Evolutionary conservation across 345 rosid species (phyloP).

Genomic region (Eucalyptus grandis): DNA sequence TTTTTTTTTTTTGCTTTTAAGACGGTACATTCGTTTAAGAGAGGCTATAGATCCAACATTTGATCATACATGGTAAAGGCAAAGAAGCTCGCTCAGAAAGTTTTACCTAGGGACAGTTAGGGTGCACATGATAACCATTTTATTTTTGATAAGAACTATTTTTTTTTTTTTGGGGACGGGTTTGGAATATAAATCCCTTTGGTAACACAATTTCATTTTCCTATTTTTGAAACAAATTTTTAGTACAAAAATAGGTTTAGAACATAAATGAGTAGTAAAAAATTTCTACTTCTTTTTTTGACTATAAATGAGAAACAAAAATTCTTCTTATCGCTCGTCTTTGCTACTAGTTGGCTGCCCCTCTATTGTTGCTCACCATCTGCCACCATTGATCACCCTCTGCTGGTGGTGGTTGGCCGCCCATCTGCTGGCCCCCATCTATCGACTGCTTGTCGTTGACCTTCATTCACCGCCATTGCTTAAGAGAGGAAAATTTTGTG

Average conservation of each 20-base stretch:
- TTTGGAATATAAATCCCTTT: too few species aligned
- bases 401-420: accelerated
- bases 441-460: accelerated
- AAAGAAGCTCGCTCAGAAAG: not conserved
- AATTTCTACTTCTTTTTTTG: accelerated
- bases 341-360: accelerated
- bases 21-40: accelerated
- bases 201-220: too few species aligned
- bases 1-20: not conserved
- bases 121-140: too few species aligned
- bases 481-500: too few species aligned
- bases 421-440: accelerated
- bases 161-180: accelerated
- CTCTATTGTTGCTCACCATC: accelerated
- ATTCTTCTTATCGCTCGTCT: accelerated
- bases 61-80: not conserved
- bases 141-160: accelerated
- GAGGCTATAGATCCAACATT: not conserved
- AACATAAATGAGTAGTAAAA: accelerated
- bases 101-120: accelerated
- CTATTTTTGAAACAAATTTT: accelerated
- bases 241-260: too few species aligned
- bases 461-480: accelerated
- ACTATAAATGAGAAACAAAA: accelerated
- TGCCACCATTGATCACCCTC: too few species aligned